These are phyloP conservation scores for Boletus tomentosulus DNA, from an alignment of 768 basidiomycete species.

Conservation along the genomic window DNA sequence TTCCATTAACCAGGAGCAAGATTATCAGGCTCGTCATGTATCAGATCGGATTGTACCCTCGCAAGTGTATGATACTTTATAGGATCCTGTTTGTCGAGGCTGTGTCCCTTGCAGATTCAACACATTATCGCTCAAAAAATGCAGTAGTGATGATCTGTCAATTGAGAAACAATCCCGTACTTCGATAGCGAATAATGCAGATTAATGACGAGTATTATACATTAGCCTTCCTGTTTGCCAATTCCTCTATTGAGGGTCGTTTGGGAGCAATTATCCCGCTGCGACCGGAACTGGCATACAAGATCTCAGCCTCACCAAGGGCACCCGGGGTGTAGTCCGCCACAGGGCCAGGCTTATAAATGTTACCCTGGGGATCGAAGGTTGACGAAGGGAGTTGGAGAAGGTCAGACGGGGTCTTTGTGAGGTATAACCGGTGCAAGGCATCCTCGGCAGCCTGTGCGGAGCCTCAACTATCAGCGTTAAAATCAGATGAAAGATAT, in stretches of 20 bases:
- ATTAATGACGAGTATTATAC: slow-evolving; percentile 31
- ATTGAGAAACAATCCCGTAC: not conserved
- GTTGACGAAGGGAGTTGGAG: slow-evolving; percentile 72
- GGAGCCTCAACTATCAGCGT: not conserved
- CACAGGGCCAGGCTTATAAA: slow-evolving; percentile 47
- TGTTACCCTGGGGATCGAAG: slow-evolving; percentile 56
- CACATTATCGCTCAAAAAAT: not conserved
- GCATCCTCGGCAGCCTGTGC: slow-evolving; percentile 81
- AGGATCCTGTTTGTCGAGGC: too few relatives aligned
- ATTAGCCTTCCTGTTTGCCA: slow-evolving; percentile 16
- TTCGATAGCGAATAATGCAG: slow-evolving; percentile 15
- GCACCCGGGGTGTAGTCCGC: slow-evolving; percentile 49
- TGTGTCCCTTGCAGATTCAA: not conserved
- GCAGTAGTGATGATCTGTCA: not conserved
- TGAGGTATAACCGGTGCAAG: slow-evolving; percentile 77
- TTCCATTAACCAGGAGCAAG: not conserved
- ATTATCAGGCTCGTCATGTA: too few relatives aligned
- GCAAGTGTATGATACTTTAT: too few relatives aligned
- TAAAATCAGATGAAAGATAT: not conserved
- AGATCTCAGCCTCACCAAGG: slow-evolving; percentile 58
- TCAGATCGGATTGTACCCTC: too few relatives aligned
- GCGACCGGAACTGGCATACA: slow-evolving; percentile 66
- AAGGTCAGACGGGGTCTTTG: slow-evolving; percentile 63
- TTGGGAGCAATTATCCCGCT: slow-evolving; percentile 37
- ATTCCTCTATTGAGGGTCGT: slow-evolving; percentile 25